These are phyloP conservation scores for Helianthus annuus DNA, from an alignment of 129 eudicot species.

Conservation along the genomic window HanXRQr2.0-SUNRISE NC_035446.2:171260711-171261210, in stretches of 20 bases:
- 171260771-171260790: constrained; percentile 11
- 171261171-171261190: constrained; percentile 13
- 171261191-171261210: not conserved
- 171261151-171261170: constrained; percentile 23
- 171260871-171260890: constrained; percentile 13
- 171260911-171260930: constrained; percentile 20
- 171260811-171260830: constrained; percentile 3
- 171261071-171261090: not conserved
- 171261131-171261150: constrained; percentile 50
- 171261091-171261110: constrained; percentile 20
- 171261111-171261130: constrained; percentile 21
- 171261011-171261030: not conserved
- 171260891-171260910: constrained; percentile 32
- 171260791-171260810: not conserved
- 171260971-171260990: constrained; percentile 30
- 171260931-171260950: constrained; percentile 19
- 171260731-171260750: not conserved
- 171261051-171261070: not conserved
- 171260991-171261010: constrained; percentile 15
- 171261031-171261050: not conserved
- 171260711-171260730: constrained; percentile 25
- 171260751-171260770: not conserved
- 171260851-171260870: not conserved
- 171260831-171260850: not conserved
- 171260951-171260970: constrained; percentile 18